Evolutionary conservation across 768 basidiomycete genomes (phyloP).

Genomic region (Boletus sensibilis): DNA sequence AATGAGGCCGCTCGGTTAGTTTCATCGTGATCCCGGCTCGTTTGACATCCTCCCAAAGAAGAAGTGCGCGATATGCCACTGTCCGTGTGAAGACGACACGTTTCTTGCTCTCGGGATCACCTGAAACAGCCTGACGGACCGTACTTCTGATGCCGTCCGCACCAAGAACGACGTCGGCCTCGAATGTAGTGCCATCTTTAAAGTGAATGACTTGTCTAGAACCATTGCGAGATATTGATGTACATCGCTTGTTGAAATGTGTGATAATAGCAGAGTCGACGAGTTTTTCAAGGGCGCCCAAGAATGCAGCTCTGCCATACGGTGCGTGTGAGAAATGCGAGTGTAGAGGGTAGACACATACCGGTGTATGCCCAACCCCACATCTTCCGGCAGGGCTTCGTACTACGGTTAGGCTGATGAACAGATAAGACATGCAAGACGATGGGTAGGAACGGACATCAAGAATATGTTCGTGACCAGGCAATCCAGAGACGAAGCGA

Average conservation of each 20-base stretch:
- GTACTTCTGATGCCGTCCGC: conserved; percentile 38
- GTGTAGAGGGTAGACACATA: conserved; percentile 8
- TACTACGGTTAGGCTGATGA: conserved; percentile 28
- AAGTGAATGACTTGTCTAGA: conserved; percentile 42
- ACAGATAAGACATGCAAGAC: background rate
- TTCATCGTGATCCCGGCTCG: conserved; percentile 44
- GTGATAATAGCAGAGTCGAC: conserved; percentile 39
- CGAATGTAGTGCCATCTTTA: conserved; percentile 45
- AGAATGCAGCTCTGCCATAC: conserved; percentile 44
- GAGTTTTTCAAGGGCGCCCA: conserved; percentile 46
- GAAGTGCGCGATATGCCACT: conserved; percentile 49
- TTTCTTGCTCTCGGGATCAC: conserved; percentile 19
- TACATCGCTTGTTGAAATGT: conserved; percentile 54
- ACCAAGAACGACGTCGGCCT: conserved; percentile 50
- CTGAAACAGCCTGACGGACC: conserved; percentile 39
- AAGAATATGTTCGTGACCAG: conserved; percentile 43
- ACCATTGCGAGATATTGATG: conserved; percentile 28
- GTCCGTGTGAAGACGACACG: conserved; percentile 44
- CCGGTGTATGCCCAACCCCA: conserved; percentile 49
- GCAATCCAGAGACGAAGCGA: conserved; percentile 42
- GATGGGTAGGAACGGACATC: conserved; percentile 33
- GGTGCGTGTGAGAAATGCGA: background rate
- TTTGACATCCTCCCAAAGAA: conserved; percentile 40
- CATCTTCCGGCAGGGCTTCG: conserved; percentile 32
- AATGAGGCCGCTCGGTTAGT: conserved; percentile 35